Percentiles rank a stretch among this genome's conserved stretches.
Conservation (phyloP, 2,329 filamentous ascomycete genomes). For the Didymosphaeria variabile region DNA sequence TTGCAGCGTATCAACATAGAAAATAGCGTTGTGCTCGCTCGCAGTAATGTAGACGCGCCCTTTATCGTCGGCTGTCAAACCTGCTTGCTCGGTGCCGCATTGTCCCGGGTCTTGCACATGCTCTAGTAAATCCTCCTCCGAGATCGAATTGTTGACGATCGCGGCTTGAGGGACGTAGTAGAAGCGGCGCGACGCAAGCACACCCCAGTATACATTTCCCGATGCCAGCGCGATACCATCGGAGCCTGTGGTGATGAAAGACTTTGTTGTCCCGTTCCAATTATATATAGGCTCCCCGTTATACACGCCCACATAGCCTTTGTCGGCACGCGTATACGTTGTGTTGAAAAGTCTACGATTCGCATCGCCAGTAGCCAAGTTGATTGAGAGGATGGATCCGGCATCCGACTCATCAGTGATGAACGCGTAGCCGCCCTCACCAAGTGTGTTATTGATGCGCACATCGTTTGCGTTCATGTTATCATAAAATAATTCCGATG, state of each 20-base stretch:
- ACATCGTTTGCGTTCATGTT: constrained; percentile 55
- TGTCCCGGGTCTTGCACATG: constrained; percentile 53
- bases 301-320: constrained; percentile 52
- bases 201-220: constrained; percentile 56
- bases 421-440: constrained; percentile 52
- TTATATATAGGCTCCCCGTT: constrained; percentile 44
- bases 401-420: constrained; percentile 52
- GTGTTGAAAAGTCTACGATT: constrained; percentile 50
- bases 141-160: constrained; percentile 41
- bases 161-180: constrained; percentile 52
- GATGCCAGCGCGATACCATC: constrained; percentile 53
- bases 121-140: constrained; percentile 48
- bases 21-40: constrained; percentile 56
- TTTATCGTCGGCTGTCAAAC: constrained; percentile 54
- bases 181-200: constrained; percentile 52
- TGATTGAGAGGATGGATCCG: constrained; percentile 51
- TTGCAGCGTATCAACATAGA: constrained; percentile 53
- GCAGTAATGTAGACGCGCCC: constrained; percentile 54
- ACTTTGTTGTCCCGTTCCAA: constrained; percentile 49
- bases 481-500: constrained; percentile 44
- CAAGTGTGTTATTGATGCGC: constrained; percentile 55
- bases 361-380: constrained; percentile 48
- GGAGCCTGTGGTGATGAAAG: constrained; percentile 41
- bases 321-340: constrained; percentile 50
- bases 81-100: constrained; percentile 53